Evolutionary conservation across 176 grass and related monocot genomes (phyloP), one percentile per base, ranked within the genome.

Genomic region (Cymbopogon citratus): DNA sequence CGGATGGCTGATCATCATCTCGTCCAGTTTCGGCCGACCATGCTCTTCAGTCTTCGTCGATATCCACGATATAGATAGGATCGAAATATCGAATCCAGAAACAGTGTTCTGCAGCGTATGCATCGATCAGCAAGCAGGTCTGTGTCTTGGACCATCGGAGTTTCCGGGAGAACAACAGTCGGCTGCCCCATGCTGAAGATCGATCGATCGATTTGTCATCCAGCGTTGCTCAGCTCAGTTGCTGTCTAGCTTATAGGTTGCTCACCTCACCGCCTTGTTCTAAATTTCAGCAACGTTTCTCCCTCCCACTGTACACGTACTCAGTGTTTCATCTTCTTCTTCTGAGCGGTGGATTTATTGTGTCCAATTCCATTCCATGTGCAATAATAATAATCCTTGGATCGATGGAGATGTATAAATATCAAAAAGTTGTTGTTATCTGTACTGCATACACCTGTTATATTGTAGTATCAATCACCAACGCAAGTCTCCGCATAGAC

Each of bases 171-270:
- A 14, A 45, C 13, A 14, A 45, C 13, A 78, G 84, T 24, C 43
- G 75, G 23, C 84, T 18, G 75, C 67, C 23, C 57, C 83, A 73
- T 79, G 64, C 65, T 73, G 77, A 80, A 51, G 49, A 43, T 39
- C n/a, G n/a, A n/a, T n/a, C n/a, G n/a, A n/a, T n/a, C 35, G 35
- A 79, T 19, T 5, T 52, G 48, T 15, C 41, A 15, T 13, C 52
- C 2, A 19, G 59, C 39, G 1, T 19, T 33, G 18, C 38, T 1
- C 19, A 23, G 19, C 14, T 79, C 21, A 1, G 39, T 45, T 71
- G 69, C 23, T 45, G 69, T 70, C 67, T 49, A 16, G 10, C 40
- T 41, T 18, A 31, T 59, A 57, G 49, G 11, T 24, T 24, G 21
- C 3, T 39, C 56, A 29, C 15, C 1, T 36, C 54, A 28, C 38